These are phyloP conservation scores for Cercophora newfieldiana DNA, from an alignment of 495 filamentous ascomycete genomes.

Conservation along the genomic window DNA sequence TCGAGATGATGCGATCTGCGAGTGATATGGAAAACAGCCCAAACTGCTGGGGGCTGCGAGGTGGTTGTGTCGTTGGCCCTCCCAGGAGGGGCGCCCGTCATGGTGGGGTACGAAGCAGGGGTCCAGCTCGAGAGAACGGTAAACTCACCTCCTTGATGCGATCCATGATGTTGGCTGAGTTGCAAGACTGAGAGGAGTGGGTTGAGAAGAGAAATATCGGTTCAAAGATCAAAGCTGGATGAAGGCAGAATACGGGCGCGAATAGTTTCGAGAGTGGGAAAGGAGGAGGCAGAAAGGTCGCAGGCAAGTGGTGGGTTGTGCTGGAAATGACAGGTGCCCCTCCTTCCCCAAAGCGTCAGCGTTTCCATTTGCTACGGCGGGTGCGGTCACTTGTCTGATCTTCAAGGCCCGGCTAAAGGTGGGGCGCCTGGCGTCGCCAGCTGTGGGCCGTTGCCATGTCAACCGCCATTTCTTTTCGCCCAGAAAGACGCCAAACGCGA, in stretches of 20 bases:
- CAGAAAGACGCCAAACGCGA: conserved; percentile 7
- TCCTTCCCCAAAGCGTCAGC: conserved; percentile 27
- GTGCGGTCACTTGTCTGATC: conserved; percentile 35
- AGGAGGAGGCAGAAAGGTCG: conserved; percentile 20
- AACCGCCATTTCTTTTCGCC: conserved; percentile 20
- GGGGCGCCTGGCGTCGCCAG: conserved; percentile 26
- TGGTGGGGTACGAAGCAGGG: conserved; percentile 46
- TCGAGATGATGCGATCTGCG: neutral
- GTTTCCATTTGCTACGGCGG: conserved; percentile 33
- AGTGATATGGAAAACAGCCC: neutral
- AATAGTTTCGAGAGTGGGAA: conserved; percentile 17
- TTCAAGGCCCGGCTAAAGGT: conserved; percentile 29
- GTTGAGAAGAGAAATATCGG: neutral
- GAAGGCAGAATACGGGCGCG: conserved; percentile 20
- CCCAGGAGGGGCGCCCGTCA: conserved; percentile 22
- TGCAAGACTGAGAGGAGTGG: conserved; percentile 2
- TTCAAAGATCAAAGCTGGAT: conserved; percentile 6
- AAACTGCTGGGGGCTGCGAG: neutral
- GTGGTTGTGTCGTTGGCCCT: conserved; percentile 3
- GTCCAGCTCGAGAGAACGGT: conserved; percentile 32
- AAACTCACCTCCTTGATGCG: conserved; percentile 77
- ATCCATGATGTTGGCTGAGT: conserved; percentile 54
- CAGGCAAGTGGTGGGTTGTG: conserved; percentile 24
- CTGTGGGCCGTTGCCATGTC: conserved; percentile 27
- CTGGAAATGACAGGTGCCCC: conserved; percentile 36